Percentiles rank a stretch among this genome's conserved stretches.
phyloP scores from a whole-genome alignment of 306 rosid species.

The Dryas alaskensis region DNA sequence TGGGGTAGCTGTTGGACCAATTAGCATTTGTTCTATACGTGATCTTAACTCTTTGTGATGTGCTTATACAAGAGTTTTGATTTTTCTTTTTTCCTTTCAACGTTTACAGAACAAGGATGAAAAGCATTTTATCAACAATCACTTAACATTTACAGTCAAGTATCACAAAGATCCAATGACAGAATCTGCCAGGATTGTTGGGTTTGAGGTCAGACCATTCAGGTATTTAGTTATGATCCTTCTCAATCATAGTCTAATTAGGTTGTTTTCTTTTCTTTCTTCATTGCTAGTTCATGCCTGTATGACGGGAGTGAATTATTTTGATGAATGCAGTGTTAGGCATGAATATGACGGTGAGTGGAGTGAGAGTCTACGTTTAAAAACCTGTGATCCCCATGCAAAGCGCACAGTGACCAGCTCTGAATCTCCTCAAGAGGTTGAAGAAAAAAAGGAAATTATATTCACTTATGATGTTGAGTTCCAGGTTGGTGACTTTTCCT shows the following conservation, averaged over 20 bases:
- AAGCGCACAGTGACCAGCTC: conserved; percentile 54
- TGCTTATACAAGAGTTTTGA: conserved; percentile 19
- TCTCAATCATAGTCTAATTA: conserved; percentile 17
- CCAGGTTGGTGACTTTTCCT: conserved; percentile 51
- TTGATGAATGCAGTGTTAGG: conserved; percentile 51
- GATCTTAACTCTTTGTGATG: conserved; percentile 15
- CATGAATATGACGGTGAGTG: conserved; percentile 77
- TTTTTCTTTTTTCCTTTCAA: neutral
- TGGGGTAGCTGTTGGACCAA: conserved; percentile 47
- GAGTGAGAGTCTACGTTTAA: conserved; percentile 50
- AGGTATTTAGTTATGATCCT: conserved; percentile 42
- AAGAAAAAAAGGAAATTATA: conserved; percentile 73
- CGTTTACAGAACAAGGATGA: conserved; percentile 68
- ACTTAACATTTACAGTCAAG: conserved; percentile 69
- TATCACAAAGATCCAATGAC: conserved; percentile 68
- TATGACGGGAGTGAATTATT: conserved; percentile 22
- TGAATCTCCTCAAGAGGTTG: conserved; percentile 83
- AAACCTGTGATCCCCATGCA: conserved; percentile 86
- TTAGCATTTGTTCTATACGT: conserved; percentile 11
- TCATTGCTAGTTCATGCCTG: conserved; percentile 2
- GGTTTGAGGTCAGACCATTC: conserved; percentile 90
- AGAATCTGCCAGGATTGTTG: conserved; percentile 76
- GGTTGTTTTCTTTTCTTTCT: neutral
- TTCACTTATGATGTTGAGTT: conserved; percentile 89
- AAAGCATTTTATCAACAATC: conserved; percentile 77